Evolutionary conservation across 306 rosid genomes (phyloP).

Genomic region (Macrotyloma uniflorum): DNA sequence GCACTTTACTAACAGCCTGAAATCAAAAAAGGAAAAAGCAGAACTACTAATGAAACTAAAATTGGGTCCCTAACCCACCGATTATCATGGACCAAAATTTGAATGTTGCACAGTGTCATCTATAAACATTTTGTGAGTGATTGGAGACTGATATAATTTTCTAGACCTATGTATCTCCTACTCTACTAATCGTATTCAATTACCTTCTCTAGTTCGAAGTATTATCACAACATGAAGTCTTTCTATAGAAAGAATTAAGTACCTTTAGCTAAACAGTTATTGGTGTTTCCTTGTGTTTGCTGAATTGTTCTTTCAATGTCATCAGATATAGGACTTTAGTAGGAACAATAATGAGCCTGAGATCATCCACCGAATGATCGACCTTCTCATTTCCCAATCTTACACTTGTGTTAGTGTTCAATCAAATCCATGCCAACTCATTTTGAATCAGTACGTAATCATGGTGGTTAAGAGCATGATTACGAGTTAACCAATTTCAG

Average conservation of each 20-base stretch:
- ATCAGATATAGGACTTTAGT: background rate
- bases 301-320: slow-evolving; percentile 28
- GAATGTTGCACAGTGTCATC: background rate
- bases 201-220: background rate
- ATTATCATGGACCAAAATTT: slow-evolving; percentile 18
- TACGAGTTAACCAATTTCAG: slow-evolving; percentile 29
- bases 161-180: background rate
- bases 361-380: slow-evolving; percentile 23
- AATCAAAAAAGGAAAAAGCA: slow-evolving; percentile 26
- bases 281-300: slow-evolving; percentile 3
- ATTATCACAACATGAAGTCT: background rate
- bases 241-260: background rate
- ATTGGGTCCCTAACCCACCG: background rate
- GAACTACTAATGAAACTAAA: slow-evolving; percentile 7
- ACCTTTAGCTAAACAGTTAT: background rate
- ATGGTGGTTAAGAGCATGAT: slow-evolving; percentile 52
- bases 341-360: slow-evolving; percentile 27
- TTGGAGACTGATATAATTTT: background rate
- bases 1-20: slow-evolving; percentile 29
- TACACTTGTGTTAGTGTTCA: slow-evolving; percentile 23
- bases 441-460: slow-evolving; percentile 26
- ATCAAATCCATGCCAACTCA: slow-evolving; percentile 36
- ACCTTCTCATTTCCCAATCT: slow-evolving; percentile 36
- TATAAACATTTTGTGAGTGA: slow-evolving; percentile 7
- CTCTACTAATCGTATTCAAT: background rate